Evolutionary conservation across 2,329 filamentous ascomycete species (phyloP).

Genomic region (Shiraia sp.): DNA sequence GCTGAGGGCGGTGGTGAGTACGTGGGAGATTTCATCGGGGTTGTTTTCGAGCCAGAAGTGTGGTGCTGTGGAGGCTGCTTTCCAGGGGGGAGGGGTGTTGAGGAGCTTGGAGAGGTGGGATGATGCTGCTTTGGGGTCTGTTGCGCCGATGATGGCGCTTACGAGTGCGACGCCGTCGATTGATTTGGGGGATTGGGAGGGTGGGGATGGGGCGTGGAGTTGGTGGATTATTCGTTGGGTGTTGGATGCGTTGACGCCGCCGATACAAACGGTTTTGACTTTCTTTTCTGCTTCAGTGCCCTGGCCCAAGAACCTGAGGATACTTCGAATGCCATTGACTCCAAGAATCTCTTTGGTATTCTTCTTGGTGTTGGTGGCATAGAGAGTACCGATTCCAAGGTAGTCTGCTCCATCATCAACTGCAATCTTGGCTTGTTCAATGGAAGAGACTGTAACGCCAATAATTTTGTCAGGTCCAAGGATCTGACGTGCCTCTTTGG

Average conservation of each 20-base stretch:
- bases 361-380: constrained; percentile 78
- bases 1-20: constrained; percentile 23
- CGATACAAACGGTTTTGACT: constrained; percentile 74
- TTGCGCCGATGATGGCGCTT: constrained; percentile 79
- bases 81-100: constrained; percentile 31
- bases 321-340: constrained; percentile 68
- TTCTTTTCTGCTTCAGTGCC: constrained; percentile 29
- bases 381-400: constrained; percentile 87
- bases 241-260: constrained; percentile 81
- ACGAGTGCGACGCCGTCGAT: constrained; percentile 87
- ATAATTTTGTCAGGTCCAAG: constrained; percentile 81
- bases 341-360: constrained; percentile 84
- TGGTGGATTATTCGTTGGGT: constrained; percentile 75
- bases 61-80: constrained; percentile 21
- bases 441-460: constrained; percentile 79
- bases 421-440: constrained; percentile 73
- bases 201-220: constrained; percentile 51
- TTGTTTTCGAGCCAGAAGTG: constrained; percentile 24
- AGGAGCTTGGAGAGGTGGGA: constrained; percentile 62
- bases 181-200: constrained; percentile 51
- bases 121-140: constrained; percentile 68
- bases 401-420: constrained; percentile 82
- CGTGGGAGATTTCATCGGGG: constrained; percentile 11
- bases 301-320: constrained; percentile 64
- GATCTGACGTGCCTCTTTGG: constrained; percentile 68